These are phyloP conservation scores for Hypoxylon sp. DNA, from an alignment of 2,329 filamentous ascomycete species.

Conservation along the genomic window DNA sequence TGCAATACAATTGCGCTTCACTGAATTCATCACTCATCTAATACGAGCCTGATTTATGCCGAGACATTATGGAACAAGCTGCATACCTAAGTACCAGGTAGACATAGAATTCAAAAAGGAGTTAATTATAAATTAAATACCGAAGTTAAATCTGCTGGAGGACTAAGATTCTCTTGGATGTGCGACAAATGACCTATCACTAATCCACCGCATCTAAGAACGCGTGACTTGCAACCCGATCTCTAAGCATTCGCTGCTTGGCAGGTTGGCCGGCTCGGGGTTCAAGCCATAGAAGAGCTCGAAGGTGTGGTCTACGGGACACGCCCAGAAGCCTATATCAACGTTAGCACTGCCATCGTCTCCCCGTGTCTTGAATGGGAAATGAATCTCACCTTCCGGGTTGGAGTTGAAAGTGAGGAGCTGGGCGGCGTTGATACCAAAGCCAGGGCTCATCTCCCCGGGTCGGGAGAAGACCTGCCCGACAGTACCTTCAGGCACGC, in stretches of 20 bases:
- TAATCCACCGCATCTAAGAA: too few species aligned
- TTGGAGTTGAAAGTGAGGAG: conserved; percentile 40
- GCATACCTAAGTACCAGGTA: neutral
- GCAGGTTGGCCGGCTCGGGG: conserved; percentile 30
- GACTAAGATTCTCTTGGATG: neutral
- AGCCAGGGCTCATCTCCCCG: conserved; percentile 37
- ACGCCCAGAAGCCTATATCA: conserved; percentile 47
- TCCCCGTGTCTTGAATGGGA: neutral
- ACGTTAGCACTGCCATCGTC: conserved; percentile 1
- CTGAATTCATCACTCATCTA: too few species aligned
- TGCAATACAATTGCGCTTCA: too few species aligned
- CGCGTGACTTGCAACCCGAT: conserved; percentile 23
- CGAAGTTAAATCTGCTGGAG: neutral
- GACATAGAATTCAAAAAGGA: too few species aligned
- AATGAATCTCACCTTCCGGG: conserved; percentile 20
- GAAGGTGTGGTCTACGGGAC: conserved; percentile 41
- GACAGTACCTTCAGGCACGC: conserved; percentile 34
- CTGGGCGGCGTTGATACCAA: conserved; percentile 30
- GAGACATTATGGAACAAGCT: neutral
- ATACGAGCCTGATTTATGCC: too few species aligned
- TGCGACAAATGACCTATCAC: neutral
- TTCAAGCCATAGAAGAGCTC: conserved; percentile 45
- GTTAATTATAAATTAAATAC: neutral
- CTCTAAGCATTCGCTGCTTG: conserved; percentile 23
- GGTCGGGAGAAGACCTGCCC: conserved; percentile 35